Conservation (phyloP, 768 basidiomycete genomes). For the Cytidiella melzeri region DNA sequence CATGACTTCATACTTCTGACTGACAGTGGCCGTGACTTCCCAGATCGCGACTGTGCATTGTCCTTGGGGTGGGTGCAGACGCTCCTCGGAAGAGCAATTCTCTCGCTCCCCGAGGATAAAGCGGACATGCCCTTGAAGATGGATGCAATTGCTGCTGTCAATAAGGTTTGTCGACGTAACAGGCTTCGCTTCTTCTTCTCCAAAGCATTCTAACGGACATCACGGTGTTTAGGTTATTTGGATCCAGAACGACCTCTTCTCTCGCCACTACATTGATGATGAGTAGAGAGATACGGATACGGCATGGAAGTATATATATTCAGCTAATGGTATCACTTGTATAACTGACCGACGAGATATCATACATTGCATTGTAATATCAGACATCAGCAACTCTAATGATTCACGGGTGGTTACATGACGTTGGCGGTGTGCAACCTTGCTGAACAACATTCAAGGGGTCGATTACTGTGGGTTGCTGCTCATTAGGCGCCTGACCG, state of each 20-base stretch:
- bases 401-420: no score
- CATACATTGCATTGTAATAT: no score
- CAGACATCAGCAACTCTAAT: no score
- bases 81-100: slow-evolving; percentile 36
- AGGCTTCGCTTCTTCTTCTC: neutral
- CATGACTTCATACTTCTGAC: neutral
- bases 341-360: no score
- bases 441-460: no score
- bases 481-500: no score
- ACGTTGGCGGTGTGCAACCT: no score
- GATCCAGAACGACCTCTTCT: slow-evolving; percentile 46
- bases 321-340: no score
- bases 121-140: slow-evolving; percentile 31
- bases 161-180: slow-evolving; percentile 40
- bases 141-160: slow-evolving; percentile 35
- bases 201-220: neutral
- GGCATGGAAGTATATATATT: no score
- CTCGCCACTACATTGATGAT: slow-evolving; percentile 36
- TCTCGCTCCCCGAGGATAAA: slow-evolving; percentile 33
- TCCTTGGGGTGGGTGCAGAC: slow-evolving; percentile 42
- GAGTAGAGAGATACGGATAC: slow-evolving; percentile 7
- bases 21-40: slow-evolving; percentile 15
- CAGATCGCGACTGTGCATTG: slow-evolving; percentile 36
- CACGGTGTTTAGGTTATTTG: slow-evolving; percentile 32
- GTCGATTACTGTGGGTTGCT: no score